Base-by-base conservation (phyloP, 2,329 filamentous ascomycete species). In the Scedosporium dehoogii region DNA sequence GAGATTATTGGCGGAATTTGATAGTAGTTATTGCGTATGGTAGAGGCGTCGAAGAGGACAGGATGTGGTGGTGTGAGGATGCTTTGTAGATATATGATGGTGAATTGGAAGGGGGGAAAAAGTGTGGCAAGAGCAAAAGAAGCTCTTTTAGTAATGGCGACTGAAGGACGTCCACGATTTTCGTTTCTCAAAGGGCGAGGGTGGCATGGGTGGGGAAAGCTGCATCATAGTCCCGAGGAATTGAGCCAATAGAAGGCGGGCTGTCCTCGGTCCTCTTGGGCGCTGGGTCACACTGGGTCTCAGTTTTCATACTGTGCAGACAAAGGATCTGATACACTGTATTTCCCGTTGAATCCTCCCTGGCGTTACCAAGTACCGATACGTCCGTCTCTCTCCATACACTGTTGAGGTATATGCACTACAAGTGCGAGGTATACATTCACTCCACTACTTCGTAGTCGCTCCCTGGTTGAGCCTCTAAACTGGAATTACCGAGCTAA, bases 71-170 rank as follows among this genome's bases (percentile, higher is more conserved):
- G 59, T 60, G 51, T 14, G 44, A 29, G 7, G 44, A 53, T n/a
- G 51, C 6, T 42, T 18, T 51, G 25, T 29, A 51, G 44, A 21
- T 25, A 55, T 18, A 33, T 55, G 51, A 27, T n/a, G 48, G 27
- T 38, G 29, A 18, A 25, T 55, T 44, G 6, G 29, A 38, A 41
- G 29, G 23, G 59, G 25, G 27, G 55, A 41, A 60, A 61, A 60
- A 38, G 46, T 51, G 59, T 60, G 59, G 59, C 59, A 51, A 60
- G 21, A 51, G 51, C 25, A 21, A 44, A 53, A 33, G 29, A 51
- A 51, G 59, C 29, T 27, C 25, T 12, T 59, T 60, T 60, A 60
- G 21, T 60, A 60, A 60, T 60, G 41, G 42, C 27, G 44, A 25
- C 46, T 29, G 2, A 4, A 53, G 42, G 59, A 60, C 59, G 59